Evolutionary conservation across 495 filamentous ascomycete species (phyloP), one percentile per base, ranked within the genome.

Genomic region (Xylaria cubensis): DNA sequence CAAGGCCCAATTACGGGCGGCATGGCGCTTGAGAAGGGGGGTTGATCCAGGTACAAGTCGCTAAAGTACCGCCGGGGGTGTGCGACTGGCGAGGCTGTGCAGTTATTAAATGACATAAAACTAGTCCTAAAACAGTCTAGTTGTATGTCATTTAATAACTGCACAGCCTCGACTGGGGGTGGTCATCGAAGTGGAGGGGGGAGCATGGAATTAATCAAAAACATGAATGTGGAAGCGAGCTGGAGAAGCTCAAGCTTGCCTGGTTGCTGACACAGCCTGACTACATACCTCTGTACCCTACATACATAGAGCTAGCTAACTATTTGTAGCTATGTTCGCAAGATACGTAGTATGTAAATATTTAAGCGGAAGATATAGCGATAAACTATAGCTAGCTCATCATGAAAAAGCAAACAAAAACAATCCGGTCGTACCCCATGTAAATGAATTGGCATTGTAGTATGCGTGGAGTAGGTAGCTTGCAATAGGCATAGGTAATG

Each of bases 1-100:
- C 19, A 46, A 44, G 66, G 71, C 26, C 77, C 75, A 77, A 76
- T 80, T 73, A 73, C 74, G 72, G 76, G 75, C 77, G 74, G 73
- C 75, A 77, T 78, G 75, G 79, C 79, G 79, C 79, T 80, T 80
- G 75, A 67, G 69, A 71, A 64, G 69, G 67, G 55, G 26, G 67
- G 55, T 50, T 36, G n/a, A 55, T 41, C 44, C 32, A 67, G 69
- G 69, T 58, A 66, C 70, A 61, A 59, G 62, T 67, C 62, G 62
- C 70, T 67, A 65, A 72, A 72, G 63, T 67, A 72, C 70, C 62
- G 66, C 66, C 67, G 61, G 64, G 61, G 34, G 61, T 68, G 64
- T 70, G 72, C 59, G 68, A 62, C 39, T 34, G 21, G 59, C n/a
- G n/a, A n/a, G n/a, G n/a, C n/a, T n/a, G n/a, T n/a, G n/a, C n/a